phyloP scores from a whole-genome alignment of 169 alveolate species.

The Cryptosporidium canis region DNA sequence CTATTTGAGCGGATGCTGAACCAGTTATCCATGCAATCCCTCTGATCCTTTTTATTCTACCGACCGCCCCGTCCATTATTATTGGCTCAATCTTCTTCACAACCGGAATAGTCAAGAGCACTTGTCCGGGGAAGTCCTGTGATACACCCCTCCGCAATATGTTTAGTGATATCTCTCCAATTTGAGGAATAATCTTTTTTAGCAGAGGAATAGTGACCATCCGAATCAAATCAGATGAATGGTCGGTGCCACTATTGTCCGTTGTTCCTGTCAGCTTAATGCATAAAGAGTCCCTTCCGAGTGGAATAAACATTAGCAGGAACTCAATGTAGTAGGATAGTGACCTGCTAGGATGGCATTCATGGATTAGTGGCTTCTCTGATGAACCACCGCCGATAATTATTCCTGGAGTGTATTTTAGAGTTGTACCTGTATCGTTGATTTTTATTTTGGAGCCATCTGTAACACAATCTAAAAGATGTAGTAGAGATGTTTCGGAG shows the following conservation, averaged over 20 bases:
- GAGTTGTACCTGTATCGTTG: conserved; percentile 86
- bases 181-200: conserved; percentile 80
- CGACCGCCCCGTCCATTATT: conserved; percentile 78
- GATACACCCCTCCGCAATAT: conserved; percentile 81
- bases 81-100: conserved; percentile 81
- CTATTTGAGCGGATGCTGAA: conserved; percentile 79
- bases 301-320: conserved; percentile 80
- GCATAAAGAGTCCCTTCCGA: conserved; percentile 82
- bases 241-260: conserved; percentile 79
- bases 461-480: conserved; percentile 83
- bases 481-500: conserved; percentile 82
- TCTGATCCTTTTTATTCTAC: conserved; percentile 85
- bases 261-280: conserved; percentile 84
- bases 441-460: conserved; percentile 84
- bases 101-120: conserved; percentile 77
- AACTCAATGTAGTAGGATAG: conserved; percentile 85
- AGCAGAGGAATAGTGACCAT: conserved; percentile 79
- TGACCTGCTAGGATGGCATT: conserved; percentile 82
- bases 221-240: conserved; percentile 77
- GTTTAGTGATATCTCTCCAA: conserved; percentile 77
- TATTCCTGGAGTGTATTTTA: conserved; percentile 87
- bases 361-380: conserved; percentile 74
- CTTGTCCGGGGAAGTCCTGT: conserved; percentile 84
- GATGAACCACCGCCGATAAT: conserved; percentile 82
- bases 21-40: conserved; percentile 86